Evolutionary conservation across 441 rosid genomes (phyloP).

Genomic region (Pelargonium citronellum): DNA sequence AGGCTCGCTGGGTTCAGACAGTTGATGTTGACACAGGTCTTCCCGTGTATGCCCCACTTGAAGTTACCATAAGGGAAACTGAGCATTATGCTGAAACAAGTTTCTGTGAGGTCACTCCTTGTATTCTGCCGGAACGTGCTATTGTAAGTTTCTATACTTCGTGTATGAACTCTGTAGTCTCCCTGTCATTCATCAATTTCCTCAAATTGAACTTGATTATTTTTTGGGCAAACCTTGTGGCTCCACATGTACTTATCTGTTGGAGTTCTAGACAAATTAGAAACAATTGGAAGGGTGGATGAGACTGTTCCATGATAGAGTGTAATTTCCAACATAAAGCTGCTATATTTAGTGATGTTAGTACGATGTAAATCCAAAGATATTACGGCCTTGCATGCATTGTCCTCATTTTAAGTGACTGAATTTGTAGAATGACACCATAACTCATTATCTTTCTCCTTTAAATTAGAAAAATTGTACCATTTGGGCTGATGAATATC

Average conservation of each 20-base stretch:
- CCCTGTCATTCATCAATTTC: neutral
- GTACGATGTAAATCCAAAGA: neutral
- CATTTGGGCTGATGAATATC: constrained; percentile 15
- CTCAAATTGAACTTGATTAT: constrained; percentile 7
- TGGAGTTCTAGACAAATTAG: neutral
- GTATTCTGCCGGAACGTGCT: constrained; percentile 93
- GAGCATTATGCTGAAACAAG: constrained; percentile 86
- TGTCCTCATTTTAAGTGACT: constrained; percentile 1
- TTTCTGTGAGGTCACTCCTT: constrained; percentile 83
- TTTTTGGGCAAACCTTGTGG: constrained; percentile 15
- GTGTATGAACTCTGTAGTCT: neutral
- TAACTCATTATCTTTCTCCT: constrained; percentile 7
- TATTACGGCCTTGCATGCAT: neutral
- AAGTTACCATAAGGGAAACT: constrained; percentile 73
- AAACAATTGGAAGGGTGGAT: neutral
- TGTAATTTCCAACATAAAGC: neutral
- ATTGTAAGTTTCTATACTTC: constrained; percentile 50
- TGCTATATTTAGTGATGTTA: neutral
- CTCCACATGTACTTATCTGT: constrained; percentile 12
- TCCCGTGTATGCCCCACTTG: constrained; percentile 90
- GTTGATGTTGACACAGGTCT: constrained; percentile 94
- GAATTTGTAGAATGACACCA: neutral
- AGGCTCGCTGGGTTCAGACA: constrained; percentile 96
- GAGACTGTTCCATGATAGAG: neutral
- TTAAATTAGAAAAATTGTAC: constrained; percentile 20